Base-by-base conservation (phyloP, 1,139 yeast genomes). In the Suhomyces bolitotheri region DNA sequence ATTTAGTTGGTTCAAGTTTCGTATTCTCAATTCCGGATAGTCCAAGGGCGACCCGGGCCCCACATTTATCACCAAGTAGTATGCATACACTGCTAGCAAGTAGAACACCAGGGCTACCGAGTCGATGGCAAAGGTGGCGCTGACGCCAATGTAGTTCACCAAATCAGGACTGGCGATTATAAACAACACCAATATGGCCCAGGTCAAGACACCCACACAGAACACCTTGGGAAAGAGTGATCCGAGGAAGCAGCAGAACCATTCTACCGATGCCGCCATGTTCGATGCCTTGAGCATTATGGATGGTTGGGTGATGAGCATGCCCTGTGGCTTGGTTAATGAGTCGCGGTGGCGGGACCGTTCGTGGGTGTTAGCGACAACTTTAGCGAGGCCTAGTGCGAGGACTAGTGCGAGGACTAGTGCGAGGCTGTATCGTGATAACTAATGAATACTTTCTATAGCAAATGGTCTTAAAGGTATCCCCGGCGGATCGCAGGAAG, bases 41-140 rank as follows among this genome's bases (percentile, higher is more conserved):
- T 77, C 80, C 24, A 59, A 44, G 0, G 89, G 85, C n/a, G 75
- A 65, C 0, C 90, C 90, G 0, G 90, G 80, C 1, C 88, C 88
- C 1, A 62, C 58, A 2, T 38, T 33, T 5, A 85, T 73, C 2
- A 85, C 78, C 40, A 73, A 55, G 44, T 62, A 64, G 52, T 86
- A 86, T 1, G 85, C 58, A 45, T 56, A 54, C 3, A 64, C 38
- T 39, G 64, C 51, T 17, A 66, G 41, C 9, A 29, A 34, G 36
- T 56, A 64, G 30, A 65, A 39, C 5, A 51, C 16, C 1, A 47
- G 29, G 1, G 59, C 55, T 9, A 51, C 11, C 0, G 50, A 29
- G 16, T 41, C 50, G 11, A 56, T 21, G 2, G 46, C 21, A 3
- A 40, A 22, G 6, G 56, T 51, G 25, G 43, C 5, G 7, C 36